Conservation (phyloP, 495 filamentous ascomycete genomes). For the Penicillium samsonianum region DNA sequence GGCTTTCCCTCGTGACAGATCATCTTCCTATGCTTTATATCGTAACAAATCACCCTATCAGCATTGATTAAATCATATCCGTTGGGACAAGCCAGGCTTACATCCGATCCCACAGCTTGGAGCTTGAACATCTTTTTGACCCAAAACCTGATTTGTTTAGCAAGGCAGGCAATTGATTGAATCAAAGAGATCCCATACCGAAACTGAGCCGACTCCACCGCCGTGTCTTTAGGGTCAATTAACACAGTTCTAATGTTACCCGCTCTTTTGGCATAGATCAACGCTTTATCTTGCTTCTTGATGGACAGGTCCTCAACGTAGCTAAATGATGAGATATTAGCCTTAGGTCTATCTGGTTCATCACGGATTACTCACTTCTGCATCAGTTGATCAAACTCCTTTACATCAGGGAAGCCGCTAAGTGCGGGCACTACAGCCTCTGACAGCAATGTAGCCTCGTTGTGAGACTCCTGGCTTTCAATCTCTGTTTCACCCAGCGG, state of each 20-base stretch:
- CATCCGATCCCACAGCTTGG: conserved; percentile 42
- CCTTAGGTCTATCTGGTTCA: neutral
- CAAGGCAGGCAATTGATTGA: neutral
- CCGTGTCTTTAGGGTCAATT: conserved; percentile 58
- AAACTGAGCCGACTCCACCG: conserved; percentile 59
- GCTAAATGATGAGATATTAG: conserved; percentile 24
- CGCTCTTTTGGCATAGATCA: conserved; percentile 56
- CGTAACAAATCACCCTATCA: conserved; percentile 11
- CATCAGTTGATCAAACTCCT: conserved; percentile 56
- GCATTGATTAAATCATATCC: neutral
- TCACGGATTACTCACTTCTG: conserved; percentile 44
- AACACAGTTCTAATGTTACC: conserved; percentile 56
- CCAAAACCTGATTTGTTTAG: conserved; percentile 52
- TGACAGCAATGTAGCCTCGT: conserved; percentile 46
- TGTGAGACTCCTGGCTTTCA: conserved; percentile 47
- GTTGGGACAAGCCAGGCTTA: conserved; percentile 19
- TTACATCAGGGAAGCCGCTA: conserved; percentile 55
- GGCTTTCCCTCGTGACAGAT: conserved; percentile 62
- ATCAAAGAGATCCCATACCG: conserved; percentile 34
- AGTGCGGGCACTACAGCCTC: conserved; percentile 46
- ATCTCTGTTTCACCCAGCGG: conserved; percentile 41
- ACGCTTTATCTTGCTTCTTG: conserved; percentile 61
- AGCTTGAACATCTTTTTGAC: conserved; percentile 64
- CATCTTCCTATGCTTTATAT: conserved; percentile 41
- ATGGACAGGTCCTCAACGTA: conserved; percentile 54